These are phyloP conservation scores for Adansonia gregorii DNA, from an alignment of 441 rosid species.

Conservation along the genomic window DNA sequence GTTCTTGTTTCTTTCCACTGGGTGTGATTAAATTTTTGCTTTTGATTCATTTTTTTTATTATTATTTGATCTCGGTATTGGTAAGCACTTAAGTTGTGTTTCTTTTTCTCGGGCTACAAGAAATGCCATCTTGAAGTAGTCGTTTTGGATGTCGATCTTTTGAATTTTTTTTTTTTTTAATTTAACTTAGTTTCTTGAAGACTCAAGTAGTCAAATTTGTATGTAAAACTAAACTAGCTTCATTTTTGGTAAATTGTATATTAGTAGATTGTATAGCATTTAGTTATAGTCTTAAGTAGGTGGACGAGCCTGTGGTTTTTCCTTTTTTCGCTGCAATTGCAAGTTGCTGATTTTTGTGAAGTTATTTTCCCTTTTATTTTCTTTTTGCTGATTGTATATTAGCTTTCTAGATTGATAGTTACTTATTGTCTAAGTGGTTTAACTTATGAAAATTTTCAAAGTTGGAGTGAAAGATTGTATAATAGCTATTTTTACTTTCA, in stretches of 20 bases:
- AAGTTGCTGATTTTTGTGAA: not conserved
- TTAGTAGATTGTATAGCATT: not conserved
- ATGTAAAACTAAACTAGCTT: slow-evolving; percentile 7
- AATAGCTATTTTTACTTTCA: slow-evolving; percentile 17
- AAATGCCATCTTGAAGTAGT: not conserved
- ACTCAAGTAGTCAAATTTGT: slow-evolving; percentile 3
- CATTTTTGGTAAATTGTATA: slow-evolving; percentile 3
- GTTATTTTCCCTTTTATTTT: not conserved
- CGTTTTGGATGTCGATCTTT: not conserved
- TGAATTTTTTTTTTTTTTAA: not conserved
- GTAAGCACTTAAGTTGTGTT: not conserved
- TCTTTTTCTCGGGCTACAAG: not conserved
- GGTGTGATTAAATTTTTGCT: slow-evolving; percentile 30
- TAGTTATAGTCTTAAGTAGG: slow-evolving; percentile 4
- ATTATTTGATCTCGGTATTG: slow-evolving; percentile 22
- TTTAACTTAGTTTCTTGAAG: not conserved
- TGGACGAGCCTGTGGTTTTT: not conserved
- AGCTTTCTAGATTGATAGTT: slow-evolving; percentile 12
- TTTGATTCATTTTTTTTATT: slow-evolving; percentile 24
- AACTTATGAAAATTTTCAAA: slow-evolving; percentile 19
- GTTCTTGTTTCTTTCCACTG: slow-evolving; percentile 34
- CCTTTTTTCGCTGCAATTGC: not conserved
- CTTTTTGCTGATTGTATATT: slow-evolving; percentile 23
- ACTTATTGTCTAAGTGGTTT: slow-evolving; percentile 25
- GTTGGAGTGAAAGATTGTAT: slow-evolving; percentile 17